Evolutionary conservation across 1,284 basidiomycete genomes (phyloP).

Genomic region (Coniferiporia sulphurascens): DNA sequence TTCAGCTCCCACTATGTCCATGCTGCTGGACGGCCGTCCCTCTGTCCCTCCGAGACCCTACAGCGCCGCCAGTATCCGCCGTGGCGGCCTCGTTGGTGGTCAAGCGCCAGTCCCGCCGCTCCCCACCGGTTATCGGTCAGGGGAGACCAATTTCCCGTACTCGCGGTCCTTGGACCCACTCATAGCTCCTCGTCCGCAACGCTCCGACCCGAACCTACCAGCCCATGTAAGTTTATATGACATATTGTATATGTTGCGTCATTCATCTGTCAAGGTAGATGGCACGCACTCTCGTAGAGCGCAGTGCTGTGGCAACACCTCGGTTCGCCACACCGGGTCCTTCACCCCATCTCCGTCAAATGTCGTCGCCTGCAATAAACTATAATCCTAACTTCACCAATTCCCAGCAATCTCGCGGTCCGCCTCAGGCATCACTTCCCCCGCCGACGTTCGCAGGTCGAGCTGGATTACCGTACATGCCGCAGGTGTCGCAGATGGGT

Average conservation of each 20-base stretch:
- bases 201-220: constrained; percentile 53
- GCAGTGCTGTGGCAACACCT: constrained; percentile 23
- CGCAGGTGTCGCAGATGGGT: constrained; percentile 23
- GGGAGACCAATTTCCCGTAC: constrained; percentile 18
- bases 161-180: constrained; percentile 57
- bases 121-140: constrained; percentile 26
- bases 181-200: constrained; percentile 63
- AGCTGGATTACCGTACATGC: constrained; percentile 18
- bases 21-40: neutral
- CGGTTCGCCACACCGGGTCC: constrained; percentile 16
- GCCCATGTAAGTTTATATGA: constrained; percentile 45
- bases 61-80: constrained; percentile 3
- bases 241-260: constrained; percentile 19
- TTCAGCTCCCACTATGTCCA: neutral
- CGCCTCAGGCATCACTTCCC: constrained; percentile 22
- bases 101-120: constrained; percentile 41
- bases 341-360: constrained; percentile 17
- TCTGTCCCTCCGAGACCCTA: constrained; percentile 2
- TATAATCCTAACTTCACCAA: constrained; percentile 18
- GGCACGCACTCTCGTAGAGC: constrained; percentile 53
- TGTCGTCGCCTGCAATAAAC: constrained; percentile 23
- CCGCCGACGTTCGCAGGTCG: constrained; percentile 21
- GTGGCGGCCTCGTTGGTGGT: neutral
- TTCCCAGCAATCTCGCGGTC: constrained; percentile 9
- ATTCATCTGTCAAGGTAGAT: constrained; percentile 39